phyloP scores from a whole-genome alignment of 1,284 basidiomycete genomes.

The Cutaneotrichosporon mucoides region DNA sequence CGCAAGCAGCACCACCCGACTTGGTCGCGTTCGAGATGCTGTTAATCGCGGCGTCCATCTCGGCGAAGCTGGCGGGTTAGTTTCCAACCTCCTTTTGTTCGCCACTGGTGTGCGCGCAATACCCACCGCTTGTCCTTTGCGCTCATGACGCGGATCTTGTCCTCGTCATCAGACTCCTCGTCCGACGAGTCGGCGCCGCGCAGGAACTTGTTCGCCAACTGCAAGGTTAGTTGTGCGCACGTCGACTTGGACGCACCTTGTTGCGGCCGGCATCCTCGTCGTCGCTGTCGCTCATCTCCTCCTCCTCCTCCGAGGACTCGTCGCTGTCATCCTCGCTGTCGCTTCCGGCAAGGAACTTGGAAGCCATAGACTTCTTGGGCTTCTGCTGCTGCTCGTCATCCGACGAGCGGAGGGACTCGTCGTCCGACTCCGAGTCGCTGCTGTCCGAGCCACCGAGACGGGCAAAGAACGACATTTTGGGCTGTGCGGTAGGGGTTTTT shows the following conservation, averaged over 20 bases:
- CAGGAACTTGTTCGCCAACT: conserved; percentile 43
- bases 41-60: conserved; percentile 64
- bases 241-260: conserved; percentile 1
- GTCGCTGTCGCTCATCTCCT: conserved; percentile 33
- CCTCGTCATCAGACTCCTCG: conserved; percentile 48
- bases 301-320: conserved; percentile 30
- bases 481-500: not conserved
- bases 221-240: conserved; percentile 1
- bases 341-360: conserved; percentile 38
- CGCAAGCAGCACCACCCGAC: conserved; percentile 56
- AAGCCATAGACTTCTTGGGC: conserved; percentile 27
- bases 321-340: conserved; percentile 34
- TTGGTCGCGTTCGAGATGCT: conserved; percentile 91
- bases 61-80: conserved; percentile 39
- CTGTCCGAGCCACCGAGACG: conserved; percentile 34
- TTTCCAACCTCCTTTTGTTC: conserved; percentile 44
- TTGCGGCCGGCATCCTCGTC: conserved; percentile 28
- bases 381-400: conserved; percentile 37
- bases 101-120: conserved; percentile 6
- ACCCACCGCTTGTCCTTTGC: conserved; percentile 50
- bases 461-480: conserved; percentile 36
- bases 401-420: conserved; percentile 46
- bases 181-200: conserved; percentile 42
- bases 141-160: conserved; percentile 44
- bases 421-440: conserved; percentile 41